phyloP scores from a whole-genome alignment of 371 early-diverging fungal species.

The Mucor racemosus region DNA sequence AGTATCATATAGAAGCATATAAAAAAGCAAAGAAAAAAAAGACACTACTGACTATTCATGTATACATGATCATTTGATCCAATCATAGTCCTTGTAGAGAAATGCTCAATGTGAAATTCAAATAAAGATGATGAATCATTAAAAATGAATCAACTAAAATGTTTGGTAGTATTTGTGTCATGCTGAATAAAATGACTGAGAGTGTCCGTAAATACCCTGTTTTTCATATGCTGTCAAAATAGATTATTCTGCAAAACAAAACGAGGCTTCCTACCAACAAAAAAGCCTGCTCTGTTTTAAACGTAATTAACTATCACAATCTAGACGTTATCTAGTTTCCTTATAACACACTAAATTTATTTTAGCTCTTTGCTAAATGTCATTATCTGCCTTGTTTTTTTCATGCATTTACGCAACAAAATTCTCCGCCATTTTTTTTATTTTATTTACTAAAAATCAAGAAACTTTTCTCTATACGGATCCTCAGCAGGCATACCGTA shows the following conservation, averaged over 20 bases:
- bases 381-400: too few relatives aligned
- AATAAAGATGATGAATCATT: not conserved
- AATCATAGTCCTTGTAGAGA: not conserved
- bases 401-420: too few relatives aligned
- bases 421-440: not conserved
- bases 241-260: too few relatives aligned
- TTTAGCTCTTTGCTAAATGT: too few relatives aligned
- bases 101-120: not conserved
- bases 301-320: not conserved
- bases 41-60: not conserved
- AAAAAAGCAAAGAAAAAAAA: too few relatives aligned
- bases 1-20: not conserved
- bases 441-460: constrained; percentile 33
- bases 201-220: not conserved
- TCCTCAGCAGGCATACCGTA: constrained; percentile 48
- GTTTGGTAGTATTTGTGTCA: not conserved
- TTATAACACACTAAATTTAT: not conserved
- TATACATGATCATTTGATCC: not conserved
- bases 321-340: too few relatives aligned
- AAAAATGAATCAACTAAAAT: constrained; percentile 4
- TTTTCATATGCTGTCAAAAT: constrained; percentile 4
- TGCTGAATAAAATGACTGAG: not conserved
- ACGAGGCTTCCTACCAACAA: not conserved
- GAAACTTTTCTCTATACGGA: constrained; percentile 43
- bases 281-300: not conserved